These are phyloP conservation scores for Dryadomyces quercivorus DNA, from an alignment of 2,329 filamentous ascomycete species.

Conservation along the genomic window DNA sequence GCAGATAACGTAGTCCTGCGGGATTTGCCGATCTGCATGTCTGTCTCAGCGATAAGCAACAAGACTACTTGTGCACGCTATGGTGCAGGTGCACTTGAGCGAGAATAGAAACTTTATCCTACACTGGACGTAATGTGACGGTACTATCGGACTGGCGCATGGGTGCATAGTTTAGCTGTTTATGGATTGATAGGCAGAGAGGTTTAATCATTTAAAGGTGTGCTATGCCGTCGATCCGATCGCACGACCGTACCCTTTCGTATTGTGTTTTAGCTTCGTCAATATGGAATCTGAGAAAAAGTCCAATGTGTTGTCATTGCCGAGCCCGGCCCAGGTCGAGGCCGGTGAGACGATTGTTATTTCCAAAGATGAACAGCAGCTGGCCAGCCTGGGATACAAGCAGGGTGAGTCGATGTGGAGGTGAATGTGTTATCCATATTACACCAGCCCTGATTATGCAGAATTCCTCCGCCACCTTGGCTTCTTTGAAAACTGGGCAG, in stretches of 20 bases:
- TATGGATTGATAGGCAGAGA: background rate
- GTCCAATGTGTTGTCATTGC: background rate
- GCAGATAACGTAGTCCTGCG: background rate
- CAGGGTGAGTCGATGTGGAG: constrained; percentile 11
- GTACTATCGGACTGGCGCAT: background rate
- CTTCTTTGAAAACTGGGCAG: constrained; percentile 24
- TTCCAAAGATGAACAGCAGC: constrained; percentile 18
- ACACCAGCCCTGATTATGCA: background rate
- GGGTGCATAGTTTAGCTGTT: background rate
- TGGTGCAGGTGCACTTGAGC: background rate
- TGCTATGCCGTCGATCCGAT: too few species aligned
- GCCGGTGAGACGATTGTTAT: constrained; percentile 8
- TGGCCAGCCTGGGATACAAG: constrained; percentile 21
- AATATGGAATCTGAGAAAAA: background rate
- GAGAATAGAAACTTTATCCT: background rate
- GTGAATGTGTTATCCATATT: background rate
- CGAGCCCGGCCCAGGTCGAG: constrained; percentile 1
- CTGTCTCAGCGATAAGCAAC: background rate
- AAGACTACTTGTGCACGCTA: background rate
- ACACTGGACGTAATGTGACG: background rate
- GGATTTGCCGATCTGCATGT: background rate
- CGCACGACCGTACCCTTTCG: too few species aligned
- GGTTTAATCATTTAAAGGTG: too few species aligned
- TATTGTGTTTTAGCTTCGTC: too few species aligned
- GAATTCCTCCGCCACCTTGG: constrained; percentile 22